Evolutionary conservation across 169 alveolate species (phyloP).

Genomic region (Eimeria acervulina): DNA sequence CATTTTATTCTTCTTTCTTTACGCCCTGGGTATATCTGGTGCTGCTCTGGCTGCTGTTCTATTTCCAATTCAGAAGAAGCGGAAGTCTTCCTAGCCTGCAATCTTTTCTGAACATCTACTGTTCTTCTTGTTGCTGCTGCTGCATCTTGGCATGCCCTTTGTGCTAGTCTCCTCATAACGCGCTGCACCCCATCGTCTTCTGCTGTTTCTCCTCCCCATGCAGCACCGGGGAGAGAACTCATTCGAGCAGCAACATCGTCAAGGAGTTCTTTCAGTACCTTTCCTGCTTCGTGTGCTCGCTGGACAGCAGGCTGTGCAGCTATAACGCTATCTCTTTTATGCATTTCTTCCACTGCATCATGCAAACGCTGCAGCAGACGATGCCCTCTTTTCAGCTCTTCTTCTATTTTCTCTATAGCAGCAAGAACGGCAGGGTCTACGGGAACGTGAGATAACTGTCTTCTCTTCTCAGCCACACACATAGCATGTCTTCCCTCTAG

Average conservation of each 20-base stretch:
- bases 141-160: background rate
- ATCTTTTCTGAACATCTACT: background rate
- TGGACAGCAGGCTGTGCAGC: background rate
- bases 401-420: background rate
- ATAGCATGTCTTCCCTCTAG: background rate
- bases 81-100: background rate
- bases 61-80: background rate
- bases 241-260: background rate
- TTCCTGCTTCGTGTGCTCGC: background rate
- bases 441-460: too few species aligned
- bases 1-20: too few species aligned
- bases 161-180: background rate
- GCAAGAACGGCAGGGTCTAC: background rate
- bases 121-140: background rate
- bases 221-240: background rate
- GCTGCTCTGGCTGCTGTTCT: background rate
- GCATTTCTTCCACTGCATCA: background rate
- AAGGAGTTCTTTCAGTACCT: background rate
- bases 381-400: background rate
- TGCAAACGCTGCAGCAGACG: background rate
- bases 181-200: background rate
- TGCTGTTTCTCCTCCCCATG: background rate
- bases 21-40: background rate
- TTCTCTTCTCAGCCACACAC: background rate
- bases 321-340: background rate